A percentile compares a stretch with the other conserved stretches of the same genome.
Evolutionary conservation across 163 green algal species (phyloP).

Genomic region (Scenedesmus sp.): DNA sequence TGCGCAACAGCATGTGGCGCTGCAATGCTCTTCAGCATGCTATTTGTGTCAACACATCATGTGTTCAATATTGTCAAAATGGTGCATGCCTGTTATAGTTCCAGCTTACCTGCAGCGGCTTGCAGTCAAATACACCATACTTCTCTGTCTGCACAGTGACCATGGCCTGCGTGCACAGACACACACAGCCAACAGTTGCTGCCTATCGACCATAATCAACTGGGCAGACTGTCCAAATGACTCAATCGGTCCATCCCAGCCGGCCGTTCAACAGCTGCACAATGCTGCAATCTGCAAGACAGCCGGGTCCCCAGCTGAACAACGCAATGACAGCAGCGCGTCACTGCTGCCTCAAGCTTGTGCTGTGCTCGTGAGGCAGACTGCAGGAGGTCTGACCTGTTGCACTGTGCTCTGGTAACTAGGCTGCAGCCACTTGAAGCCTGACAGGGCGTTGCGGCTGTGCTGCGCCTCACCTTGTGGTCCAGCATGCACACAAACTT

Average conservation of each 20-base stretch:
- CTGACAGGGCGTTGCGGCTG: too few relatives aligned
- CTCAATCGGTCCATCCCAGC: too few relatives aligned
- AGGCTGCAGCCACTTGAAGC: too few relatives aligned
- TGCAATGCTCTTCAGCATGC: not conserved
- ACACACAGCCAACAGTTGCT: not conserved
- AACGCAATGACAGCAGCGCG: not conserved
- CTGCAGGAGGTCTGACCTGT: too few relatives aligned
- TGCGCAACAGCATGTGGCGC: not conserved
- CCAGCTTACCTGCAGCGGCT: conserved; percentile 93
- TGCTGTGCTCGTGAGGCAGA: too few relatives aligned
- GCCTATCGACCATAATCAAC: not conserved
- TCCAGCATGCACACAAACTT: conserved; percentile 89
- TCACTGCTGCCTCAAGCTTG: conserved; percentile 72
- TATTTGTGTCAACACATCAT: too few relatives aligned
- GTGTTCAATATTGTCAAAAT: too few relatives aligned
- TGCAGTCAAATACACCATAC: conserved; percentile 95
- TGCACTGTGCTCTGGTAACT: too few relatives aligned
- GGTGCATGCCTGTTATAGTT: too few relatives aligned
- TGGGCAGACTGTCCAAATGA: too few relatives aligned
- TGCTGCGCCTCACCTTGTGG: conserved; percentile 73
- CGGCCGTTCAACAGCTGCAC: too few relatives aligned
- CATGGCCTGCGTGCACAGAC: conserved; percentile 42
- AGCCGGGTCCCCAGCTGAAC: not conserved
- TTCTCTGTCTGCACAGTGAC: conserved; percentile 62
- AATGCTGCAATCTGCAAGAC: not conserved